These are phyloP conservation scores for Coemansia aciculifera DNA, from an alignment of 192 early-diverging fungal genomes.

Conservation along the genomic window DNA sequence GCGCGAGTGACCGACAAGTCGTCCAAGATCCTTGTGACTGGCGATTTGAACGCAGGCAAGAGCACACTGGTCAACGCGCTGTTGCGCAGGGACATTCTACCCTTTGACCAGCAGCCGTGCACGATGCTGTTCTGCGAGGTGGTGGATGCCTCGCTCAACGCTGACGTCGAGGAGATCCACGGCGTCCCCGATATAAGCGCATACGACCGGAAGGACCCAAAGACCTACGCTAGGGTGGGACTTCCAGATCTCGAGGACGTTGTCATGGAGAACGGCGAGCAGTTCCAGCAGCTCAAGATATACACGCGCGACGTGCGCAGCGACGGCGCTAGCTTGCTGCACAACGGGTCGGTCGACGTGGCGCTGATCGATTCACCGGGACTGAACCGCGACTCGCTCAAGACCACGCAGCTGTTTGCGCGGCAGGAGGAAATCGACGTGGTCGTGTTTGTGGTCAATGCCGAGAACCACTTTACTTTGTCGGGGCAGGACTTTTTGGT, in stretches of 20 bases:
- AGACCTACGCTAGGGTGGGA: conserved; percentile 70
- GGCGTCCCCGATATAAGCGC: conserved; percentile 68
- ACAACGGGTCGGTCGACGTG: conserved; percentile 96
- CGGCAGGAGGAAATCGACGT: conserved; percentile 99
- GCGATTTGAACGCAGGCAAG: conserved; percentile 98
- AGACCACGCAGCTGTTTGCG: conserved; percentile 95
- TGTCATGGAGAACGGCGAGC: conserved; percentile 79
- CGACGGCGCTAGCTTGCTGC: conserved; percentile 72
- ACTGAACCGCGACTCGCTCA: conserved; percentile 95
- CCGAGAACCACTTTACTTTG: conserved; percentile 99
- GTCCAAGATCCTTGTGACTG: conserved; percentile 94
- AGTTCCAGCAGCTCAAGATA: conserved; percentile 89
- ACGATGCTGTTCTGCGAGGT: conserved; percentile 97
- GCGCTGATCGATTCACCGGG: conserved; percentile 98
- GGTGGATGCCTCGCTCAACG: conserved; percentile 87
- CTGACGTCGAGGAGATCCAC: conserved; percentile 89
- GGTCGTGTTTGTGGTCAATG: conserved; percentile 97
- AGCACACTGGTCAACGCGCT: conserved; percentile 96
- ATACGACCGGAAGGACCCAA: conserved; percentile 71
- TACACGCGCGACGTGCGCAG: conserved; percentile 63
- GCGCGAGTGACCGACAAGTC: conserved; percentile 85
- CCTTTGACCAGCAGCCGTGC: conserved; percentile 97
- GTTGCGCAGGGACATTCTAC: conserved; percentile 84
- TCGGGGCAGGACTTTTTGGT: conserved; percentile 95
- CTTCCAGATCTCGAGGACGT: conserved; percentile 76